Conservation (phyloP, 208 protist genomes). For the Trypanosoma brucei region DNA sequence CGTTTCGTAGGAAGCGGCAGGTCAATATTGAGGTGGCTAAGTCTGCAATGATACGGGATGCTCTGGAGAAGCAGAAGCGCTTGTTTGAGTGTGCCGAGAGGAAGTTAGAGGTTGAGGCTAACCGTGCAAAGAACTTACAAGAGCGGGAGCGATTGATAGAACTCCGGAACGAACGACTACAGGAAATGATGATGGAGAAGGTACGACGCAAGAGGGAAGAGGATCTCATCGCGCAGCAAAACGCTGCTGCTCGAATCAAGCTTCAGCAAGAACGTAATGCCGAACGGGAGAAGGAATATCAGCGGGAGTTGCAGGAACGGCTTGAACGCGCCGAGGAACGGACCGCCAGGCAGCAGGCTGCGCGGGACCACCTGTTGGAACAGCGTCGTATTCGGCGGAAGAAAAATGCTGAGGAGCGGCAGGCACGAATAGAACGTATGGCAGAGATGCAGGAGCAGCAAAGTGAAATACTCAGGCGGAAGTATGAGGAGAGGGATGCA, state of each 20-base stretch:
- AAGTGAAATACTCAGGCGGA: slow-evolving; percentile 29
- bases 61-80: slow-evolving; percentile 43
- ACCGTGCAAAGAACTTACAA: slow-evolving; percentile 40
- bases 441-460: slow-evolving; percentile 37
- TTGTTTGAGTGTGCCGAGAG: slow-evolving; percentile 49
- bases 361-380: slow-evolving; percentile 36
- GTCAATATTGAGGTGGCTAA: slow-evolving; percentile 9
- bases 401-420: slow-evolving; percentile 51
- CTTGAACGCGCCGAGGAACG: slow-evolving; percentile 44
- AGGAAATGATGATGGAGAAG: slow-evolving; percentile 37
- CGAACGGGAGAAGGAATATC: slow-evolving; percentile 47
- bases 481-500: slow-evolving; percentile 44
- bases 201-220: slow-evolving; percentile 31
- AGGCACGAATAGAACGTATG: slow-evolving; percentile 44
- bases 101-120: slow-evolving; percentile 46
- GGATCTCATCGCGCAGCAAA: slow-evolving; percentile 30
- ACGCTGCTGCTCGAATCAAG: slow-evolving; percentile 46
- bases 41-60: slow-evolving; percentile 43
- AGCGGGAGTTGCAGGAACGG: slow-evolving; percentile 38
- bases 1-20: slow-evolving; percentile 21
- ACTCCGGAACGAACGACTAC: slow-evolving; percentile 39
- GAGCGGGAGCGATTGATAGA: slow-evolving; percentile 33
- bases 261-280: slow-evolving; percentile 35
- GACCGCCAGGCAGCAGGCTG: slow-evolving; percentile 41
- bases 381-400: slow-evolving; percentile 26